Conservation (phyloP, 345 rosid genomes). For the Citrus sp. region DNA sequence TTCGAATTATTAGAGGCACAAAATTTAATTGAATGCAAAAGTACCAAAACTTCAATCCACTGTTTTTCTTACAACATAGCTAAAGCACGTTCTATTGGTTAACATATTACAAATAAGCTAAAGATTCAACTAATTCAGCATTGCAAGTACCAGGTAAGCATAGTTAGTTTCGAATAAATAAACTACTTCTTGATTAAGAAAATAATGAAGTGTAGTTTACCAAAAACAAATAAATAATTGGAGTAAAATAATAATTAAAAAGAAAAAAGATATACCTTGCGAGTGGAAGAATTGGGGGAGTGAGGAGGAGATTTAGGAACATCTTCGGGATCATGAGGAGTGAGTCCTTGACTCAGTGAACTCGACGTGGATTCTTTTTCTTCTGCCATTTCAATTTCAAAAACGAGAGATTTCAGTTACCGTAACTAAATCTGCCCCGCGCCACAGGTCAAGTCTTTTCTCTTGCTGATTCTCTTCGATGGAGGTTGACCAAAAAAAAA, state of each 20-base stretch:
- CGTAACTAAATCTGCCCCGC: not conserved
- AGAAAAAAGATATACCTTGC: slow-evolving; percentile 44
- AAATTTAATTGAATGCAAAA: not conserved
- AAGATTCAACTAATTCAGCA: not conserved
- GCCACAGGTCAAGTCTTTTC: not conserved
- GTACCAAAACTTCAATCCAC: not conserved
- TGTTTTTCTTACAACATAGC: not conserved
- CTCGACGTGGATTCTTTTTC: slow-evolving; percentile 48
- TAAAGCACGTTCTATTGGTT: not conserved
- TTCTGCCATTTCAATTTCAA: slow-evolving; percentile 34
- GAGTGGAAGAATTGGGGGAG: slow-evolving; percentile 74
- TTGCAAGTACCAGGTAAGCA: not conserved
- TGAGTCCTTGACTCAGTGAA: slow-evolving; percentile 54
- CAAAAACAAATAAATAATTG: too few species aligned
- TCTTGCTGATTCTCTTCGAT: not conserved
- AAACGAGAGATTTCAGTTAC: not conserved
- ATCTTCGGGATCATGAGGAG: slow-evolving; percentile 54
- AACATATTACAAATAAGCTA: not conserved
- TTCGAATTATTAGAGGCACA: not conserved
- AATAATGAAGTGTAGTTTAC: not conserved
- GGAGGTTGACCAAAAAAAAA: not conserved
- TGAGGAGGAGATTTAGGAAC: slow-evolving; percentile 56
- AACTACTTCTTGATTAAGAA: too few species aligned
- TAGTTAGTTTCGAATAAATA: not conserved
- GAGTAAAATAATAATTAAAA: too few species aligned